Base-by-base conservation (phyloP, 768 basidiomycete genomes). In the Gloeostereum incarnatum region DNA sequence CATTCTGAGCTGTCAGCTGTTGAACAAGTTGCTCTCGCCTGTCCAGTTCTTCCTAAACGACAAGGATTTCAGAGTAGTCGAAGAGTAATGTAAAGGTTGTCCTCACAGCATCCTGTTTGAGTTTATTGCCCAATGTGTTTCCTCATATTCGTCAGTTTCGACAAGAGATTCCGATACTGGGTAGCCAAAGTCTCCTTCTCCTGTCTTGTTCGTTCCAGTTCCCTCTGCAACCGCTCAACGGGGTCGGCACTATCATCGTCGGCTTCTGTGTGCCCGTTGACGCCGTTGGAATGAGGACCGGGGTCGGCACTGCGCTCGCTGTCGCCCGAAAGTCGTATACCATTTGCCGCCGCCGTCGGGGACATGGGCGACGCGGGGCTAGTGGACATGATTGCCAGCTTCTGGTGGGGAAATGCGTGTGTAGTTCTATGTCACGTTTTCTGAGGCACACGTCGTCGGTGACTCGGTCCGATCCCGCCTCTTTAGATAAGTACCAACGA, bases 41-140 rank as follows among this genome's bases (percentile, higher is more conserved):
- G 68, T 98, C 96, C 30, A 99, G 81, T 71, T 98, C 96, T 78
- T 98, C 96, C 94, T 99, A 66, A 39, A 48, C 52, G 48, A 33
- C 23, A 46, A 25, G 40, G 45, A 56, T 31, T 25, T 25, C 47
- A 30, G 42, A 36, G 42, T 43, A 44, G 38, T 9, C 23, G 25
- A 13, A 19, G 42, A 8, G 27, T 17, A 43, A 27, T n/a, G 19
- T 1, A 26, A 21, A 35, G 39, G 31, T 38, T 13, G 31, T 14
- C 19, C 19, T 9, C 14, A 98, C 96, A 51, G 96, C 96, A 60
- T 98, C 96, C 57, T 94, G 89, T 58, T 86, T 80, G 40, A 98
- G 69, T 59, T 97, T 97, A 55, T 89, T 93, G 22, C 93, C 91
- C 36, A 98, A 67, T 16, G 88, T 86, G n/a, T 25, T 81, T 87